Percentiles rank a stretch among this genome's conserved stretches.
Conservation (phyloP, 106 monocot species). For the Acanthochlamys bracteata region DNA sequence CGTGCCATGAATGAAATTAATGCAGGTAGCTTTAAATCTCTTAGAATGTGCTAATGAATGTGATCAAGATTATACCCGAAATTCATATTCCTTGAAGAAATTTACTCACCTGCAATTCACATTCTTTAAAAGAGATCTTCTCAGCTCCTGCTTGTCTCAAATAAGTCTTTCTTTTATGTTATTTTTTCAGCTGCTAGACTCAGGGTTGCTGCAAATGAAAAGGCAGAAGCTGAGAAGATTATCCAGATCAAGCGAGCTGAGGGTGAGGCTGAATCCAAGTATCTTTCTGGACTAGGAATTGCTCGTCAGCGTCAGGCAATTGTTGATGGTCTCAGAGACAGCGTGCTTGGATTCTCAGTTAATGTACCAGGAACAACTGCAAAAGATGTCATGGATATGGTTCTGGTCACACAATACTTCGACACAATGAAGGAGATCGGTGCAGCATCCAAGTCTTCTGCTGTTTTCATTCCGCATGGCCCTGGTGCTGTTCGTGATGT, state of each 20-base stretch:
- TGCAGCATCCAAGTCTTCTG: constrained; percentile 44
- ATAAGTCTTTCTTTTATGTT: background rate
- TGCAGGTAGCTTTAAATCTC: constrained; percentile 5
- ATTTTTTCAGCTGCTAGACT: constrained; percentile 31
- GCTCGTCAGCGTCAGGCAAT: constrained; percentile 79
- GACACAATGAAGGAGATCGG: constrained; percentile 90
- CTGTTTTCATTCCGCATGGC: constrained; percentile 75
- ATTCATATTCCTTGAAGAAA: too few species aligned
- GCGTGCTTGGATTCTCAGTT: constrained; percentile 64
- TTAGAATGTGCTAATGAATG: too few species aligned
- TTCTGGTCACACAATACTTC: constrained; percentile 62
- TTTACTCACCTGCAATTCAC: too few species aligned
- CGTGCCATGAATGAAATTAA: constrained; percentile 35
- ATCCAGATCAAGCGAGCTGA: constrained; percentile 68
- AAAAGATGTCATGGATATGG: constrained; percentile 86
- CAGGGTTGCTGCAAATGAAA: constrained; percentile 68
- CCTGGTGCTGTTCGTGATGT: constrained; percentile 65
- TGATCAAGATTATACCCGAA: too few species aligned
- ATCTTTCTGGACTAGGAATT: constrained; percentile 51
- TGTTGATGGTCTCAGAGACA: constrained; percentile 60
- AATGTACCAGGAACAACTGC: constrained; percentile 67
- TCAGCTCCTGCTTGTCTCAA: too few species aligned
- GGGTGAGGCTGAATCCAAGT: constrained; percentile 76
- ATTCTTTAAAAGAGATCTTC: too few species aligned
- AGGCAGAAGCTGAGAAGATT: constrained; percentile 73